Evolutionary conservation across 2,329 filamentous ascomycete genomes (phyloP), one percentile per base, ranked within the genome.

Genomic region (Camillea tinctor): DNA sequence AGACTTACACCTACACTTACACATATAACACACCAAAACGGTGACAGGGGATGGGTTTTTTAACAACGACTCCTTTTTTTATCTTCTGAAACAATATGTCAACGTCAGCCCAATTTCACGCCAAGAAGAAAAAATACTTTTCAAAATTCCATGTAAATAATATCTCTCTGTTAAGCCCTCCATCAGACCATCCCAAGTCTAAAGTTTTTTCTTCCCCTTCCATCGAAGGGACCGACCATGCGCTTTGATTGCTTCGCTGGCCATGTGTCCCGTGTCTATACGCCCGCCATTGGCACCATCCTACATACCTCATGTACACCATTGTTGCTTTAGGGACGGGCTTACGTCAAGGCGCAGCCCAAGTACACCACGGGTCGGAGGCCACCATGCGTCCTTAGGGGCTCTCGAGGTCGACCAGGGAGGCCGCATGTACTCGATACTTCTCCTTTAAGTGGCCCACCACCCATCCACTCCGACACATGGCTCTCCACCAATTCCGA

Each of bases 401-500:
- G n/a, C n/a, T 15, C n/a, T 20, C 20, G 23, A 58, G 24, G 17
- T 5, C 36, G 36, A 44, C 36, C 36, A 44, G 36, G 36, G 17
- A 44, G 36, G 36, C 36, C 36, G 36, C 36, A 44, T 44, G 57
- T 59, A 59, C 57, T 57, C 58, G 55, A 51, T 57, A 60, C 48
- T 21, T 52, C 19, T 50, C 11, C 11, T 23, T 20, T 21, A 44
- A 26, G 23, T 17, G 9, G 48, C 36, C 21, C 22, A n/a, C 9
- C 51, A 56, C 40, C 9, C 51, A 44, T 36, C 40, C 21, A 26
- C 40, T 48, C 56, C 50, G 61, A 59, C 66, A 68, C 65, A 67
- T 68, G 66, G 66, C 61, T 67, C 65, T 64, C 66, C 65, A 68
- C 66, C 61, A 52, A 50, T 59, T 60, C 59, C 60, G 55, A 52